Percentiles rank a stretch among this genome's conserved stretches.
phyloP scores from a whole-genome alignment of 75 land plant species.

The Sequoia sempervirens region DNA sequence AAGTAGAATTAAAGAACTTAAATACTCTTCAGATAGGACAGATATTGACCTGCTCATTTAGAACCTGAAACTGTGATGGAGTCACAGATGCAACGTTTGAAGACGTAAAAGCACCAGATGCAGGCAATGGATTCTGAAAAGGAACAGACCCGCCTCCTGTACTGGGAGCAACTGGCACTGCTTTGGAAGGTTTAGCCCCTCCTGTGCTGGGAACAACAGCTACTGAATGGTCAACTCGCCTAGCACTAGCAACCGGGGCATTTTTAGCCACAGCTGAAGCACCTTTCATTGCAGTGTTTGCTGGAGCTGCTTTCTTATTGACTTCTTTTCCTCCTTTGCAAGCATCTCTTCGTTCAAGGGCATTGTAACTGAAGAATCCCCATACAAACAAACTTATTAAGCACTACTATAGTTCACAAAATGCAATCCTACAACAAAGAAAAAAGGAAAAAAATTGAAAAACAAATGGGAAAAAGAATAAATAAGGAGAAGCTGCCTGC shows the following conservation, averaged over 20 bases:
- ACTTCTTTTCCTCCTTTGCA: conserved; percentile 48
- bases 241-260: conserved; percentile 21
- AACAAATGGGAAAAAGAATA: too few relatives aligned
- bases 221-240: conserved; percentile 27
- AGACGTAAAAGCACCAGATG: not conserved
- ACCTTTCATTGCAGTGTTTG: conserved; percentile 30
- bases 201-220: conserved; percentile 1
- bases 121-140: not conserved
- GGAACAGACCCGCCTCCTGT: not conserved
- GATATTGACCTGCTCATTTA: conserved; percentile 7
- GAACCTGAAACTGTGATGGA: conserved; percentile 1
- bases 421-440: not conserved
- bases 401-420: not conserved
- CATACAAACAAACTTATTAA: not conserved
- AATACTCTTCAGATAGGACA: not conserved
- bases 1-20: not conserved
- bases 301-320: conserved; percentile 40
- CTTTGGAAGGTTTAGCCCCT: not conserved
- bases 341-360: conserved; percentile 71
- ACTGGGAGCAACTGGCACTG: not conserved
- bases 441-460: too few relatives aligned
- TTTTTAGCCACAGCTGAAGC: conserved; percentile 25
- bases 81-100: not conserved
- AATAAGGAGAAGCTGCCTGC: conserved; percentile 25
- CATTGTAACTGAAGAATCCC: conserved; percentile 52